Evolutionary conservation across 192 early-diverging fungal genomes (phyloP), one percentile per base, ranked within the genome.

Genomic region (Helicostylum pulchrum): DNA sequence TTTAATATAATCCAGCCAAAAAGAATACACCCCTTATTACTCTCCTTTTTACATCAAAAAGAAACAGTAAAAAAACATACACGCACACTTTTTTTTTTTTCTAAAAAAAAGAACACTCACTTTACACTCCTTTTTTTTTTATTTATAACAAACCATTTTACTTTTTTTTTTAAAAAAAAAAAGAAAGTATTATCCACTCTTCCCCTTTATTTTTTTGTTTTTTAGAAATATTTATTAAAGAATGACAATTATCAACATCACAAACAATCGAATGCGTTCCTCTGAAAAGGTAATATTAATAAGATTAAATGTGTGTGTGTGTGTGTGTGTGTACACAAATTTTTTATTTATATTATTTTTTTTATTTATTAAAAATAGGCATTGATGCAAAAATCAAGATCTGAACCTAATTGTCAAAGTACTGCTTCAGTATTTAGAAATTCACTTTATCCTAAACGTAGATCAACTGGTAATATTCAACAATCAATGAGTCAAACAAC

Each of bases 341-440:
- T 42, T 8, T n/a, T 31, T 47, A 15, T 43, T 32, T 50, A 49
- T 42, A 26, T 26, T 26, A 26, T 26, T 26, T 26, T 26, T 66
- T 26, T 50, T 44, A n/a, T n/a, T n/a, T n/a, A n/a, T n/a, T 11
- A 42, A 10, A 14, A 15, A 26, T 21, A 45, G 61, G 46, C 67
- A 21, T 48, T 62, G 42, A 49, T 70, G 52, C 67, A 70, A 49
- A 70, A 70, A 46, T 63, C 61, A 34, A 70, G 48, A 50, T 70
- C 67, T 36, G 67, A 70, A 43, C 67, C 67, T 11, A 70, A 63
- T 49, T 70, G 67, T 26, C 23, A 53, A 2, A 53, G 61, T 12
- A 48, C 36, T 21, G 17, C 43, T 8, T 45, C 30, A 45, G 43
- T 42, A 19, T 43, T 63, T 19, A 43, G n/a, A 32, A 15, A 52